Percentiles rank a stretch among this genome's conserved stretches.
Evolutionary conservation across 176 grass and related monocot genomes (phyloP).

Genomic region (Triticum timopheevii): DNA sequence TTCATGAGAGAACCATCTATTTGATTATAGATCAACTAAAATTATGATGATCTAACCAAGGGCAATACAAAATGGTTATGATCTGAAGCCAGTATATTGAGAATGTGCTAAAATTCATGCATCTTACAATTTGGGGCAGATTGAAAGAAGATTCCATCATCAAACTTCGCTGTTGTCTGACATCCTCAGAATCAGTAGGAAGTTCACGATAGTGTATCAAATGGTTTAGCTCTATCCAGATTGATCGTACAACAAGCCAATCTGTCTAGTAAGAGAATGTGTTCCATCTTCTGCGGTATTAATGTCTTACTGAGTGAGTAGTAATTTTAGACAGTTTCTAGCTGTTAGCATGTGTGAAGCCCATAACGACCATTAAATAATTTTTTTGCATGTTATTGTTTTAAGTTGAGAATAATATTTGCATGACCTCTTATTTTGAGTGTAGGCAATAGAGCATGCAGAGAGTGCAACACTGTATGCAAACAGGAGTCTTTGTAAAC

Average conservation of each 20-base stretch:
- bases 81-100: background rate
- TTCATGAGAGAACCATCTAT: background rate
- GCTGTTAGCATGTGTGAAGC: too few relatives aligned
- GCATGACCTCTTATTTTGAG: background rate
- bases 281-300: background rate
- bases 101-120: background rate
- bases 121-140: background rate
- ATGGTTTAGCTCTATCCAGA: background rate
- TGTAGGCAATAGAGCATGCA: constrained; percentile 9
- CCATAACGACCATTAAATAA: too few relatives aligned
- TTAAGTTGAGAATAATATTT: background rate
- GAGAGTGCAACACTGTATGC: too few relatives aligned
- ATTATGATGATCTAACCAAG: constrained; percentile 2
- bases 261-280: background rate
- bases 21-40: background rate
- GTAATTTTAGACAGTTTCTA: background rate
- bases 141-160: background rate
- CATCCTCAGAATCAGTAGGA: too few relatives aligned
- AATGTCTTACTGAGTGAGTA: background rate
- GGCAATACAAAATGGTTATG: background rate
- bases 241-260: background rate
- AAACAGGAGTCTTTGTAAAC: too few relatives aligned
- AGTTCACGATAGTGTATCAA: background rate
- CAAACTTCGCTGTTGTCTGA: background rate
- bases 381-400: too few relatives aligned